Conservation (phyloP, 306 rosid genomes). For the Carpinus viminea region DNA sequence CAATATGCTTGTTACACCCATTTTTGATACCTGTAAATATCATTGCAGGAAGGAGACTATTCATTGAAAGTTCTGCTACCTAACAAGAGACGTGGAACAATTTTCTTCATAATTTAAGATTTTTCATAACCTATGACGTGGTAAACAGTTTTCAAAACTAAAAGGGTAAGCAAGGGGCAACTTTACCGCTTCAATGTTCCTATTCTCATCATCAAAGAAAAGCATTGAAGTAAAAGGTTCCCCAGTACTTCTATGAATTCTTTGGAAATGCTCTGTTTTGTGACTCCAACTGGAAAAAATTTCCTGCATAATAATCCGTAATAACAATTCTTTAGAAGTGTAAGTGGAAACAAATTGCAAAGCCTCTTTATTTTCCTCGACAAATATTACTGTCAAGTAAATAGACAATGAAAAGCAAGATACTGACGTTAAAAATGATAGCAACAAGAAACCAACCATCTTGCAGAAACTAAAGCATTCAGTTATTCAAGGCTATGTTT, state of each 20-base stretch:
- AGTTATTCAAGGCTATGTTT: too few relatives aligned
- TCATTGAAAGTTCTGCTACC: not conserved
- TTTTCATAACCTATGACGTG: not conserved
- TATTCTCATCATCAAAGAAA: slow-evolving; percentile 36
- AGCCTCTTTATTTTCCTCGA: not conserved
- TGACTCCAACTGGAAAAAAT: slow-evolving; percentile 32
- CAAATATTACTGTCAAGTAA: not conserved
- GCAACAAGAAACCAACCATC: too few relatives aligned
- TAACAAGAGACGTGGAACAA: not conserved
- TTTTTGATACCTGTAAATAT: slow-evolving; percentile 20
- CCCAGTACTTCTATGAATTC: slow-evolving; percentile 27
- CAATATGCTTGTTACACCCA: slow-evolving; percentile 36
- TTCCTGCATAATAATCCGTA: slow-evolving; percentile 15
- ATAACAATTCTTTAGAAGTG: not conserved
- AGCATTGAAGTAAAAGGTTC: slow-evolving; percentile 29
- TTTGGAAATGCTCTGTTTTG: slow-evolving; percentile 34
- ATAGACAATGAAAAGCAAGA: not conserved
- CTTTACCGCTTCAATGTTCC: slow-evolving; percentile 29
- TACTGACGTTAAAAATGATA: not conserved
- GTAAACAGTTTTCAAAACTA: not conserved
- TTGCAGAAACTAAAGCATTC: too few relatives aligned
- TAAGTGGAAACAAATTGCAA: not conserved
- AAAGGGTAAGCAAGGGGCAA: not conserved
- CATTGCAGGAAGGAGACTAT: not conserved
- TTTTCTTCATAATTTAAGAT: not conserved